A percentile compares a stretch with the other conserved stretches of the same genome.
Conservation (phyloP, 768 basidiomycete species). For the Mrakia hoshinonis region DNA sequence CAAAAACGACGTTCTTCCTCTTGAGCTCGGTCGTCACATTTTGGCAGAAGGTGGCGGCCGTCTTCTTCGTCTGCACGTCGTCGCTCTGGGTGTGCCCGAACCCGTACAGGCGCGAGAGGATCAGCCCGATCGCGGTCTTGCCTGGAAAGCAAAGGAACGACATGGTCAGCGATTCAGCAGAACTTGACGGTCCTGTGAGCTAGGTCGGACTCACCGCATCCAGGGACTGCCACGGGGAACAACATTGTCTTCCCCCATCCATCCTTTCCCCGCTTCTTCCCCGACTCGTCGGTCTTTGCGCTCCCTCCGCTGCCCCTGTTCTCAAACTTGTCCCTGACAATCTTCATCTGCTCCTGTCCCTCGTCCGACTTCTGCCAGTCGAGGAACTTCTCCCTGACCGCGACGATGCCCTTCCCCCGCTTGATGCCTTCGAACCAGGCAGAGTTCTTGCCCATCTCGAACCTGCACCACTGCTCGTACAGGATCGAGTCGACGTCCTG, state of each 20-base stretch:
- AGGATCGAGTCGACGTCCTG: slow-evolving; percentile 64
- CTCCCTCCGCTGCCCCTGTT: neutral
- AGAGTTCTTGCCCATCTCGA: slow-evolving; percentile 59
- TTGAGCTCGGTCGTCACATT: slow-evolving; percentile 60
- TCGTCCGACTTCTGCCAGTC: slow-evolving; percentile 51
- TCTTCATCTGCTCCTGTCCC: slow-evolving; percentile 41
- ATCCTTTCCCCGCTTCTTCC: slow-evolving; percentile 30
- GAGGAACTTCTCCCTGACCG: slow-evolving; percentile 69
- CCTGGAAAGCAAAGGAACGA: slow-evolving; percentile 45
- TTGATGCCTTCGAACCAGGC: slow-evolving; percentile 54
- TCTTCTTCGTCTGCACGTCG: slow-evolving; percentile 68
- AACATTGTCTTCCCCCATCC: slow-evolving; percentile 66
- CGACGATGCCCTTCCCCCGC: slow-evolving; percentile 76
- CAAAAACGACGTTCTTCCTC: slow-evolving; percentile 66
- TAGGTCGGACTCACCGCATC: slow-evolving; percentile 59
- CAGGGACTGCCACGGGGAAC: slow-evolving; percentile 80
- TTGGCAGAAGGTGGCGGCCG: slow-evolving; percentile 56
- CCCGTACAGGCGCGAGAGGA: slow-evolving; percentile 65
- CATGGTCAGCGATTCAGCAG: neutral
- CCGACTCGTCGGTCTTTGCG: slow-evolving; percentile 23
- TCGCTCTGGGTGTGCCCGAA: slow-evolving; percentile 93
- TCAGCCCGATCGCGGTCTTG: slow-evolving; percentile 77
- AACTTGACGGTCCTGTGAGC: neutral
- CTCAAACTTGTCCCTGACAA: slow-evolving; percentile 8
- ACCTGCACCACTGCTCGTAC: slow-evolving; percentile 75